A percentile compares a stretch with the other conserved stretches of the same genome.
These are phyloP conservation scores for Trifolium fragiferum DNA, from an alignment of 306 rosid genomes.

Conservation along the genomic window DNA sequence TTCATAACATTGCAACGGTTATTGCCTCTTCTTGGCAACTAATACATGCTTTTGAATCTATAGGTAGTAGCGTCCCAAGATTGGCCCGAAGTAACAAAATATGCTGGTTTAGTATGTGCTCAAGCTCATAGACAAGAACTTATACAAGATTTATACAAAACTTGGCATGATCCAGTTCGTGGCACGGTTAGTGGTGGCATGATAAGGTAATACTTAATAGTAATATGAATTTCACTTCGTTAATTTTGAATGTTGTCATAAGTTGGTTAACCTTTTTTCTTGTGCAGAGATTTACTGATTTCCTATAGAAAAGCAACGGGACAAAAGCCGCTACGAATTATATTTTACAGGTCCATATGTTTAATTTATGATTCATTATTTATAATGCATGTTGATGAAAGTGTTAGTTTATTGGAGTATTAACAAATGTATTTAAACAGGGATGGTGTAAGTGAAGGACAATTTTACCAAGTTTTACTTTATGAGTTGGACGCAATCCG, in stretches of 20 bases:
- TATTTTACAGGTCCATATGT: constrained; percentile 76
- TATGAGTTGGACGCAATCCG: constrained; percentile 95
- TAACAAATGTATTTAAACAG: constrained; percentile 47
- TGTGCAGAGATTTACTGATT: constrained; percentile 81
- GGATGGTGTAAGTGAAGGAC: constrained; percentile 99
- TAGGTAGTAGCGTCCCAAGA: constrained; percentile 99
- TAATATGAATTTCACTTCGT: not conserved
- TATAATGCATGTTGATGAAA: not conserved
- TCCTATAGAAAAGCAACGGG: constrained; percentile 93
- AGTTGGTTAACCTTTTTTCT: not conserved
- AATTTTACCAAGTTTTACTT: constrained; percentile 90
- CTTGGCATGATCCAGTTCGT: constrained; percentile 91
- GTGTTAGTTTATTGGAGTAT: not conserved
- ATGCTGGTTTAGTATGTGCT: constrained; percentile 92
- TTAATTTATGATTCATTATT: constrained; percentile 13
- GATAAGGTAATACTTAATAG: constrained; percentile 61
- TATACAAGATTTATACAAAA: constrained; percentile 85
- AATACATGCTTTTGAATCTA: constrained; percentile 42
- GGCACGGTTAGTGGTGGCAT: constrained; percentile 89
- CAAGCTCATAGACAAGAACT: constrained; percentile 97
- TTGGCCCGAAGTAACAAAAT: constrained; percentile 96
- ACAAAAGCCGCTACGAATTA: constrained; percentile 88
- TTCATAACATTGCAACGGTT: not conserved
- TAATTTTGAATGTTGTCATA: constrained; percentile 1
- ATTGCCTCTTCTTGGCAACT: constrained; percentile 33